A percentile compares a stretch with the other conserved stretches of the same genome.
These are phyloP conservation scores for Lizonia empirigonia DNA, from an alignment of 2,329 filamentous ascomycete genomes.

Conservation along the genomic window DNA sequence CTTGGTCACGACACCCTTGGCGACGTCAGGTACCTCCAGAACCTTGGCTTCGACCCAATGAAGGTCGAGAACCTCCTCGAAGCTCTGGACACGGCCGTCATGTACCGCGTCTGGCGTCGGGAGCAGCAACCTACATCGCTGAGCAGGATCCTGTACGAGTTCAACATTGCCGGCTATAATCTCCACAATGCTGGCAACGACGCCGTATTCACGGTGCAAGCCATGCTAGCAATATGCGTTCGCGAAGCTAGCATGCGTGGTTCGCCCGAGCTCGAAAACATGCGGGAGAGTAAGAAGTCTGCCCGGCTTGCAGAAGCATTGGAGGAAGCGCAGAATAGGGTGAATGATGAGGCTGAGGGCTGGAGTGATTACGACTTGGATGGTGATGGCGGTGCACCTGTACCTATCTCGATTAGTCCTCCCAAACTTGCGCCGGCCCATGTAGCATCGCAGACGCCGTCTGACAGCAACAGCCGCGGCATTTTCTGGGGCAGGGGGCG, in stretches of 20 bases:
- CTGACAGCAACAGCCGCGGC: background rate
- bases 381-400: constrained; percentile 45
- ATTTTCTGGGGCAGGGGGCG: constrained; percentile 4
- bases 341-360: constrained; percentile 46
- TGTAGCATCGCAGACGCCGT: background rate
- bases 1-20: constrained; percentile 74
- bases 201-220: constrained; percentile 77
- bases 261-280: constrained; percentile 30
- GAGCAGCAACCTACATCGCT: constrained; percentile 63
- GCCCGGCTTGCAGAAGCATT: constrained; percentile 30
- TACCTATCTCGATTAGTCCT: constrained; percentile 19
- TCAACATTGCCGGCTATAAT: constrained; percentile 67
- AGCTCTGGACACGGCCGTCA: constrained; percentile 71
- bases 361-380: constrained; percentile 47
- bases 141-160: constrained; percentile 63
- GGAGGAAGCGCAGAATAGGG: constrained; percentile 45
- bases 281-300: constrained; percentile 29
- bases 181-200: constrained; percentile 92
- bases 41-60: constrained; percentile 67
- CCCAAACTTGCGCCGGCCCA: constrained; percentile 5
- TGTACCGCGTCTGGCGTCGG: constrained; percentile 69
- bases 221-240: constrained; percentile 68
- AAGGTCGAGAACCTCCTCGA: constrained; percentile 64
- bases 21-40: constrained; percentile 72
- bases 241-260: constrained; percentile 48